Evolutionary conservation across 2,329 filamentous ascomycete species (phyloP), one percentile per base, ranked within the genome.

Genomic region (Colletotrichum karsti): DNA sequence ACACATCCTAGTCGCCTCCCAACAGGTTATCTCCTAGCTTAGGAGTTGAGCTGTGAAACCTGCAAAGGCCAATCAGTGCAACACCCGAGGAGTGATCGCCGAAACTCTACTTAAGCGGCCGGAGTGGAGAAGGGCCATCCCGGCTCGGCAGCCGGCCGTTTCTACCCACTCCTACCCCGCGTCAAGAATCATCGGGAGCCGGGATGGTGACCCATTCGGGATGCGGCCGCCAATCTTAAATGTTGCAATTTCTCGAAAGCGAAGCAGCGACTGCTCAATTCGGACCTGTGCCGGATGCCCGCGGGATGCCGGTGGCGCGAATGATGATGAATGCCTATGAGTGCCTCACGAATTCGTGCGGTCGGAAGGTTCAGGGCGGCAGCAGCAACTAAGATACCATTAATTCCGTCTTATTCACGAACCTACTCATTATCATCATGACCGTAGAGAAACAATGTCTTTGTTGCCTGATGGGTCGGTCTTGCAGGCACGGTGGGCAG

Each of bases 401-500:
- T 35, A 5, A 4, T 13, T 35, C 33, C 33, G 4, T 35, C 33
- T 35, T 13, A 35, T 15, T 15, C n/a, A n/a, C n/a, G n/a, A 35
- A 9, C 33, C 4, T 35, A 35, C 12, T 13, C 33, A 13, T n/a
- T n/a, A n/a, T n/a, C n/a, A n/a, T n/a, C n/a, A n/a, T n/a, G n/a
- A n/a, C n/a, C n/a, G n/a, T n/a, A n/a, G n/a, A n/a, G n/a, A n/a
- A n/a, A n/a, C n/a, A n/a, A n/a, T n/a, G n/a, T n/a, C n/a, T n/a
- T n/a, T n/a, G n/a, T n/a, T n/a, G n/a, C n/a, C n/a, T 2, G 33
- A 13, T 48, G 44, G 44, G 18, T 26, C 22, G n/a, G n/a, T n/a
- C 8, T 15, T 54, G 1, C 10, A n/a, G 42, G 56, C 41, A 48
- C 56, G 56, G 55, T 58, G 55, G 56, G 56, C 56, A 59, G 55